A percentile compares a stretch with the other conserved stretches of the same genome.
Conservation (phyloP, 164 flowering plant species). For the Nelumbo lutea region DNA sequence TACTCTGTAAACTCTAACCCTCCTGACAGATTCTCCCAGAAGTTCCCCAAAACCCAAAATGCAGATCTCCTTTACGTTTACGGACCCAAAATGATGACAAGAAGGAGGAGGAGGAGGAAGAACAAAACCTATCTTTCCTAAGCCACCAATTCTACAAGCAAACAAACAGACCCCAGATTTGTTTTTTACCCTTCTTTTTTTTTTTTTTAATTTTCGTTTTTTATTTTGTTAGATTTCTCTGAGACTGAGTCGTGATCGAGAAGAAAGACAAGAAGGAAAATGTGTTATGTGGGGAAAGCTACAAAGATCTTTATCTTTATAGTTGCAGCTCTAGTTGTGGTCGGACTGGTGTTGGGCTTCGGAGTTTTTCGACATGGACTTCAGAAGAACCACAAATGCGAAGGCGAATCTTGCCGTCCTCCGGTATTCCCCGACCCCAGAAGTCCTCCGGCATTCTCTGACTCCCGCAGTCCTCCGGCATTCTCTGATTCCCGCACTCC, state of each 20-base stretch:
- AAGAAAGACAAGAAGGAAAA: slow-evolving; percentile 9
- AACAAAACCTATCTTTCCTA: neutral
- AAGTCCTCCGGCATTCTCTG: too few species aligned
- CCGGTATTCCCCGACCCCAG: slow-evolving; percentile 23
- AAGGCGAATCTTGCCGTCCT: slow-evolving; percentile 29
- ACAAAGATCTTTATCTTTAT: slow-evolving; percentile 92
- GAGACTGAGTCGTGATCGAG: neutral
- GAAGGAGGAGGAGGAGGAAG: neutral
- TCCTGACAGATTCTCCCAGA: neutral
- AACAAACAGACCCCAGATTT: too few species aligned
- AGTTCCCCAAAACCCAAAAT: neutral
- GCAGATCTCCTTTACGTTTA: neutral
- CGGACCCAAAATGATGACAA: slow-evolving; percentile 8
- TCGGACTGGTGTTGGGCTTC: slow-evolving; percentile 62
- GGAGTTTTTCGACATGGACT: slow-evolving; percentile 33
- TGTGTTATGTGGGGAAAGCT: slow-evolving; percentile 90
- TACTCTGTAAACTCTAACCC: too few species aligned
- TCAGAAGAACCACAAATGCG: slow-evolving; percentile 43
- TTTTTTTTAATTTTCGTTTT: neutral
- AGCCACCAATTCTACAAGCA: neutral
- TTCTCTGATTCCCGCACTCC: too few species aligned
- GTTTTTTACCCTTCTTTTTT: too few species aligned
- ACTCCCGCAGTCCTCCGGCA: too few species aligned
- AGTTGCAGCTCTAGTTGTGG: slow-evolving; percentile 42
- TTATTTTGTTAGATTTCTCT: too few species aligned